Evolutionary conservation across 345 rosid species (phyloP), one percentile per base, ranked within the genome.

Genomic region (Litchi chinensis): DNA sequence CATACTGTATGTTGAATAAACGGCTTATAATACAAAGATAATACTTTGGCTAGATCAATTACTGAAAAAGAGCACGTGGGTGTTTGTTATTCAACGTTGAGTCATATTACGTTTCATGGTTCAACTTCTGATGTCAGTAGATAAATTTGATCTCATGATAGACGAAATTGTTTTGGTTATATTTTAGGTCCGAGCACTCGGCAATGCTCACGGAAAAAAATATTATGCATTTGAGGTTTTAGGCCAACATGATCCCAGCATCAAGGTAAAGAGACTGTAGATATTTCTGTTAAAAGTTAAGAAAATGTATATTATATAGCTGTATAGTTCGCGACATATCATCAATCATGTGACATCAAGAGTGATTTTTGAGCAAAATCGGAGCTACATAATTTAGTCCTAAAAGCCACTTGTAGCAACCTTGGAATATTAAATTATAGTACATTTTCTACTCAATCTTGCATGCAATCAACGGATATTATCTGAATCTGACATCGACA

Each of bases 231-330:
- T 21, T 64, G 18, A 21, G 32, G 48, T 72, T 13, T 13, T 65
- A 12, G 7, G 60, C 73, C 63, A 78, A 52, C 79, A 80, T 0
- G 78, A 74, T 68, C 80, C 89, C 70, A 48, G 2, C 39, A 50
- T 72, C 39, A 37, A 67, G 80, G 73, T 72, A 1, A n/a, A 11
- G 22, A n/a, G 26, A 43, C 19, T 5, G 62, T 46, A 44, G 52
- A 70, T 6, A 59, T 48, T 16, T 76, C 74, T 59, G 22, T 11
- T 3, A 4, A 26, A 32, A 4, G 26, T 18, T n/a, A 60, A 19
- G 65, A 60, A 60, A 60, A 41, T 8, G 44, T 6, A 44, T 52
- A 5, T 3, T 12, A 22, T 18, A 28, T 19, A 44, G 37, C 37
- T 37, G 50, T 24, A 18, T 19, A 8, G 11, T 19, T 19, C 74